Base-by-base conservation (phyloP, 495 filamentous ascomycete species). In the Talaromyces stipitatus region DNA sequence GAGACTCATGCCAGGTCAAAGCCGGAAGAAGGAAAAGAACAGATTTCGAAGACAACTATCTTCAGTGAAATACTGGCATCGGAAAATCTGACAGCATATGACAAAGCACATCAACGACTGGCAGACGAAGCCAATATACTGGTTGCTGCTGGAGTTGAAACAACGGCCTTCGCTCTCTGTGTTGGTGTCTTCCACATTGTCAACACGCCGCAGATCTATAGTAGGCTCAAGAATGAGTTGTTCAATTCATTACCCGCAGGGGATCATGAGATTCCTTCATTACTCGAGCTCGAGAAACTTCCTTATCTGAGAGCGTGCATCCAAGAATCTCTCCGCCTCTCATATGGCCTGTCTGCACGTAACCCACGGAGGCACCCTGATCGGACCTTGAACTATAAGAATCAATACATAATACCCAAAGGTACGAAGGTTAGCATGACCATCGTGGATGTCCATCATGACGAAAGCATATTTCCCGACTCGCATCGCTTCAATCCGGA, bases 301-400 rank as follows among this genome's bases (percentile, higher is more conserved):
- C 69, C 70, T 2, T 73, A 73, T 47, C 64, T 81, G 2, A 59
- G 64, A 12, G 77, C 71, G 11, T 62, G 75, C 29, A 68, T 80
- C 48, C 65, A 76, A 12, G 77, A 81, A 52, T 65, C 65, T 18
- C 55, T 78, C 20, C 66, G 78, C 0, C 63, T 77, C 4, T 68
- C 63, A 41, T 63, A 68, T 38, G 68, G 66, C 3, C 54, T 61
- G 9, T 54, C 61, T n/a, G 57, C 62, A n/a, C 66, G 69, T 3
- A 41, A 62, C 14, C 58, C 56, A 28, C 68, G 71, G 16, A 55
- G 64, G 14, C 58, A 60, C 33, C 58, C 62, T 3, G 47, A 70
- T 43, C 52, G 58, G 4, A 23, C 55, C 29, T 28, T 70, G 20
- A 20, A 32, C 2, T 71, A 61, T 47, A 32, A 58, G 11, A 28